Evolutionary conservation across 2,329 filamentous ascomycete species (phyloP).

Genomic region (Metarhizium rileyi): DNA sequence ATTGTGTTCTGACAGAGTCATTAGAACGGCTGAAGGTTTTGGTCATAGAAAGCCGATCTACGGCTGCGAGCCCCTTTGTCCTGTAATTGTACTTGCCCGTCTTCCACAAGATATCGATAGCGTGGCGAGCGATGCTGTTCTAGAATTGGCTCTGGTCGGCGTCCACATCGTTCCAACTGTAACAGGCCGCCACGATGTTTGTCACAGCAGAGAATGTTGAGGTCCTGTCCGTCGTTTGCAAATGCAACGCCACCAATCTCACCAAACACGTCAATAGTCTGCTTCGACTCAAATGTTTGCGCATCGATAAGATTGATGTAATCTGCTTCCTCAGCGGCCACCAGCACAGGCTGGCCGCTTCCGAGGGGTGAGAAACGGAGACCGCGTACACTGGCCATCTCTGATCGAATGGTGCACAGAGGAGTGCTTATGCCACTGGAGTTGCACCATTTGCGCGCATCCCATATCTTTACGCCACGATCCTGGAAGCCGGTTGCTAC

Average conservation of each 20-base stretch:
- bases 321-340: slow-evolving; percentile 69
- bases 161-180: slow-evolving; percentile 42
- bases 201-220: slow-evolving; percentile 63
- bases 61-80: slow-evolving; percentile 4
- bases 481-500: slow-evolving; percentile 73
- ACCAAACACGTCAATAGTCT: slow-evolving; percentile 65
- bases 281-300: slow-evolving; percentile 51
- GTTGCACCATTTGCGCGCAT: slow-evolving; percentile 58
- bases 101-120: neutral
- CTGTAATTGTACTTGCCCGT: slow-evolving; percentile 4
- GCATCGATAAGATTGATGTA: slow-evolving; percentile 62
- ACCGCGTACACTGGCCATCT: slow-evolving; percentile 60
- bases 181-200: slow-evolving; percentile 55
- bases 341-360: slow-evolving; percentile 54
- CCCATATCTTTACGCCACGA: slow-evolving; percentile 63
- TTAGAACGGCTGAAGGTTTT: slow-evolving; percentile 16
- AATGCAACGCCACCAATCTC: slow-evolving; percentile 62
- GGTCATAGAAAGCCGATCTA: slow-evolving; percentile 5
- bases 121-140: slow-evolving; percentile 8
- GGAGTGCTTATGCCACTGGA: slow-evolving; percentile 38
- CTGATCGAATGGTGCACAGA: slow-evolving; percentile 46
- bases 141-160: slow-evolving; percentile 16
- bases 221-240: slow-evolving; percentile 53
- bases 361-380: slow-evolving; percentile 64
- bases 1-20: too few relatives aligned